These are phyloP conservation scores for Tuber magnatum DNA, from an alignment of 495 filamentous ascomycete genomes.

Conservation along the genomic window DNA sequence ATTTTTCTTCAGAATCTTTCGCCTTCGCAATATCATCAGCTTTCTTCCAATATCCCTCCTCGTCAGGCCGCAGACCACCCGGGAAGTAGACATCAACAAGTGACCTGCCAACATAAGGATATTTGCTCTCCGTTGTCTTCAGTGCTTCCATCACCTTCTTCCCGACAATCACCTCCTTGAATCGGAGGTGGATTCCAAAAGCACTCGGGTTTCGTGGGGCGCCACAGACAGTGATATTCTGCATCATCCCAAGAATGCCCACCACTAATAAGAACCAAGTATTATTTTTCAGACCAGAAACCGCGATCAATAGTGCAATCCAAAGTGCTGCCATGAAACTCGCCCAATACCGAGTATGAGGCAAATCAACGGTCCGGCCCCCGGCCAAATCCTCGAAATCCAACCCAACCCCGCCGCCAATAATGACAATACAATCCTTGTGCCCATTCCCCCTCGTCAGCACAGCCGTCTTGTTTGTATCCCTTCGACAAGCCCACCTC, in stretches of 20 bases:
- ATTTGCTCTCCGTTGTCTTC: conserved; percentile 39
- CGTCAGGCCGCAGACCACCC: conserved; percentile 29
- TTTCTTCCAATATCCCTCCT: conserved; percentile 12
- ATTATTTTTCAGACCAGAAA: conserved; percentile 39
- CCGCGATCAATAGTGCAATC: conserved; percentile 43
- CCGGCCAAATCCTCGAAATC: conserved; percentile 48
- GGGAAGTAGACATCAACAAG: conserved; percentile 42
- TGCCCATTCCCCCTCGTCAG: conserved; percentile 47
- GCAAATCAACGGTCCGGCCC: conserved; percentile 6
- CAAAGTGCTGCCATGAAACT: conserved; percentile 39
- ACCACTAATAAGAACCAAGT: conserved; percentile 45
- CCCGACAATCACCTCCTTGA: conserved; percentile 31
- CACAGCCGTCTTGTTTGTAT: conserved; percentile 38
- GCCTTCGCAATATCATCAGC: background rate
- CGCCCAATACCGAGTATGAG: background rate
- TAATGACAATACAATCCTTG: conserved; percentile 46
- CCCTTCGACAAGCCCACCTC: conserved; percentile 47
- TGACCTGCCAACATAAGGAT: conserved; percentile 37
- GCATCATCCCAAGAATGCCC: conserved; percentile 45
- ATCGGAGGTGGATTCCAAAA: conserved; percentile 41
- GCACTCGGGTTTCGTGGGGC: conserved; percentile 32
- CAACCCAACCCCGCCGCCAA: conserved; percentile 42
- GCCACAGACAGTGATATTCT: conserved; percentile 45
- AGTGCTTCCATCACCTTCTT: conserved; percentile 43
- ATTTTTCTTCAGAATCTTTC: background rate